Percentiles rank a stretch among this genome's conserved stretches.
Evolutionary conservation across 192 early-diverging fungal genomes (phyloP).

Genomic region (Linnemannia elongata): DNA sequence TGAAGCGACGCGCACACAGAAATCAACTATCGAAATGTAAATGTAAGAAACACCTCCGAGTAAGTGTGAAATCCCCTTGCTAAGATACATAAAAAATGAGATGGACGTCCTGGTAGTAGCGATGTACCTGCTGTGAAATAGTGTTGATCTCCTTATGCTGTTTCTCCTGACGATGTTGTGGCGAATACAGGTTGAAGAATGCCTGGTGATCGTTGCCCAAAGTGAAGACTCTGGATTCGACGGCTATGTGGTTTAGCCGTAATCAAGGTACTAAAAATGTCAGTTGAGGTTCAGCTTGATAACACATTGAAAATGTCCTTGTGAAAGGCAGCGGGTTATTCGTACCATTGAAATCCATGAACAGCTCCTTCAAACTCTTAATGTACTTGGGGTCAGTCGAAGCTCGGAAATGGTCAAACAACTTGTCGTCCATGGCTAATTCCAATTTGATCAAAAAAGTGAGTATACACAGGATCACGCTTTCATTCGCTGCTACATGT

Average conservation of each 20-base stretch:
- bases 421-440: constrained; percentile 65
- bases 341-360: constrained; percentile 86
- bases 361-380: constrained; percentile 82
- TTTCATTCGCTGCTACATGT: too few relatives aligned
- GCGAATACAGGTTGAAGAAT: constrained; percentile 54
- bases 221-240: constrained; percentile 43
- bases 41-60: neutral
- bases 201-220: constrained; percentile 30
- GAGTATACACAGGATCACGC: too few relatives aligned
- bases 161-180: constrained; percentile 26
- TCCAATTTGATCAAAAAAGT: neutral
- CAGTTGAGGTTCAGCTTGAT: neutral
- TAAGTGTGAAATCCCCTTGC: neutral
- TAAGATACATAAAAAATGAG: neutral
- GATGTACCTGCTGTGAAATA: constrained; percentile 56
- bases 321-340: neutral
- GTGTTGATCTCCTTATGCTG: constrained; percentile 37
- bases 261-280: neutral
- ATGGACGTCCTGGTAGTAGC: neutral
- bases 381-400: constrained; percentile 73
- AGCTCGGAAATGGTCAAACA: constrained; percentile 72
- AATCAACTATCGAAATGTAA: constrained; percentile 69
- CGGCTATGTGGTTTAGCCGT: constrained; percentile 31
- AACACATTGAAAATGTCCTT: neutral
- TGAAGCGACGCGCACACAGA: constrained; percentile 91